Base-by-base conservation (phyloP, 2,329 filamentous ascomycete genomes). In the Fusarium albidum region DNA sequence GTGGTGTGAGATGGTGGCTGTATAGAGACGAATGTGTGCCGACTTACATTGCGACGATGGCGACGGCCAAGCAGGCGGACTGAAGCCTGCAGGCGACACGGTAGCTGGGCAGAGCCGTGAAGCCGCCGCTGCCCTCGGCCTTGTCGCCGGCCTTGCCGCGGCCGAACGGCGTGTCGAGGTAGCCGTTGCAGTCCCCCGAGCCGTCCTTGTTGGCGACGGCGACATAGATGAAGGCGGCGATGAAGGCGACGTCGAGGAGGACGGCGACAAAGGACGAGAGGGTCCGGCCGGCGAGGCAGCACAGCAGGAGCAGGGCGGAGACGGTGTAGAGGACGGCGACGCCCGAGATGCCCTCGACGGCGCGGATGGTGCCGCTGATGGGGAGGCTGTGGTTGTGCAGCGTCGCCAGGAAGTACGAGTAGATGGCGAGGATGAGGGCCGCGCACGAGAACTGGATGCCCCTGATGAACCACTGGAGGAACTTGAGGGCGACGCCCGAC, bases 341-440 rank as follows among this genome's bases (percentile, higher is more conserved):
- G 43, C 92, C 93, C 0, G 90, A 82, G 53, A 97, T 87, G 59
- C 91, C 91, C 68, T 87, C 87, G 49, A 95, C 90, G 25, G 90
- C 91, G 49, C 87, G 86, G 54, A 88, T 76, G 76, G 83, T 88
- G 63, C 74, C 84, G 14, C 82, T 78, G 61, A 93, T 92, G 52
- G 68, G 51, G 12, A 87, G 72, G 63, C 86, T 67, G 74, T 91
- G 85, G 67, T 88, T 84, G 57, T 82, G 72, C 12, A 93, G 83
- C 9, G 89, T 82, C 9, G 89, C 85, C 42, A 97, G 84, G 80
- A 92, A 96, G 80, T 96, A 96, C 42, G 87, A 88, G 80, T 89
- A 93, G 68, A 95, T 83, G 63, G 83, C 89, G 57, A 97, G 83
- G 56, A 94, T 83, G 62, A 96, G 81, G 53, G 82, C 85, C 9